A percentile compares a stretch with the other conserved stretches of the same genome.
Conservation (phyloP, 371 early-diverging fungal genomes). For the Actinomortierella wolfii region DNA sequence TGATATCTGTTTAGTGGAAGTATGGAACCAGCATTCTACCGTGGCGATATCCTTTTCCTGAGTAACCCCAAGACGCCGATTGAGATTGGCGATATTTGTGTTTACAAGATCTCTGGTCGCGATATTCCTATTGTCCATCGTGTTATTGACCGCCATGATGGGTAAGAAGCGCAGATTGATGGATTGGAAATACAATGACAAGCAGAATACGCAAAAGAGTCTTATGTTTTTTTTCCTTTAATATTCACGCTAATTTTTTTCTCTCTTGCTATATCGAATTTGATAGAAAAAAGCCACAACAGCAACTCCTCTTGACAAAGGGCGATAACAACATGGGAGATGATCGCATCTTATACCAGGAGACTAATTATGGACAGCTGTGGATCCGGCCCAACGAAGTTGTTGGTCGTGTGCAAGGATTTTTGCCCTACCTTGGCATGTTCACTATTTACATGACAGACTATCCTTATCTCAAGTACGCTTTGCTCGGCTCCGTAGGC, state of each 20-base stretch:
- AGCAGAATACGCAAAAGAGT: too few relatives aligned
- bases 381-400: conserved; percentile 90
- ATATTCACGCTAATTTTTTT: not conserved
- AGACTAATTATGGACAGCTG: conserved; percentile 74
- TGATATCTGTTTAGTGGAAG: conserved; percentile 74
- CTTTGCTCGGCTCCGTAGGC: conserved; percentile 79
- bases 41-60: conserved; percentile 97
- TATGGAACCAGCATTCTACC: conserved; percentile 98
- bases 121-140: conserved; percentile 99
- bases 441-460: conserved; percentile 96
- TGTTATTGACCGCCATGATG: conserved; percentile 87
- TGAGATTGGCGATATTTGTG: conserved; percentile 93
- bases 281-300: conserved; percentile 60
- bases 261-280: not conserved
- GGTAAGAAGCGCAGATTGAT: conserved; percentile 49
- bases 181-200: too few relatives aligned
- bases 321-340: conserved; percentile 98
- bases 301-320: conserved; percentile 93
- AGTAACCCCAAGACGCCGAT: conserved; percentile 73
- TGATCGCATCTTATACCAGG: conserved; percentile 90
- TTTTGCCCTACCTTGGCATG: conserved; percentile 95
- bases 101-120: conserved; percentile 92
- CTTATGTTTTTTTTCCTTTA: not conserved
- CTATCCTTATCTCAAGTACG: conserved; percentile 88
- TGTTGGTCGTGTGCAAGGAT: conserved; percentile 88